Evolutionary conservation across 2,329 filamentous ascomycete genomes (phyloP).

Genomic region (Fusarium tjaetaba): DNA sequence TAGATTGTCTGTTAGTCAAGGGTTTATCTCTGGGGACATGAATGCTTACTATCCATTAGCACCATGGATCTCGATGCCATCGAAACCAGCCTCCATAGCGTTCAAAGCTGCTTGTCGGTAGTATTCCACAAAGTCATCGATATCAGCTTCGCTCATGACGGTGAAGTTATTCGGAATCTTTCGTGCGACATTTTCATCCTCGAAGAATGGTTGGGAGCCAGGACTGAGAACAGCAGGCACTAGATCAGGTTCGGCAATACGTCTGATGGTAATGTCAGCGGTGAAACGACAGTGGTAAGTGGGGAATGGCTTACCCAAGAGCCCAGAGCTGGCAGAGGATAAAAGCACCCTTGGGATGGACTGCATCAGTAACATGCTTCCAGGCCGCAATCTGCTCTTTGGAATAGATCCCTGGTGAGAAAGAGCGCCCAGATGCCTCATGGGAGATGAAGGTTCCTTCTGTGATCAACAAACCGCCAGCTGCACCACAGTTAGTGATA

Average conservation of each 20-base stretch:
- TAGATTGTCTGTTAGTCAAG: not conserved
- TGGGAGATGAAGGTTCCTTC: conserved; percentile 57
- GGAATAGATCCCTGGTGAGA: conserved; percentile 58
- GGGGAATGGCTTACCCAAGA: conserved; percentile 57
- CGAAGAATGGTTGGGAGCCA: conserved; percentile 8
- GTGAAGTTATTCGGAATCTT: conserved; percentile 44
- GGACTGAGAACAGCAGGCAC: conserved; percentile 25
- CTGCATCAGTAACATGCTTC: conserved; percentile 68
- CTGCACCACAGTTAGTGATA: too few species aligned
- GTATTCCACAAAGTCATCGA: conserved; percentile 67
- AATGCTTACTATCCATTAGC: conserved; percentile 66
- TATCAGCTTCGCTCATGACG: conserved; percentile 70
- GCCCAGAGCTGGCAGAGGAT: conserved; percentile 73
- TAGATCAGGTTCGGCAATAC: conserved; percentile 25
- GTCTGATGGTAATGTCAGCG: not conserved
- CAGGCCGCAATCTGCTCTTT: conserved; percentile 67
- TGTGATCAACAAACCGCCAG: conserved; percentile 55
- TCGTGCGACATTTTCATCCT: not conserved
- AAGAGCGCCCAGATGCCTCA: conserved; percentile 43
- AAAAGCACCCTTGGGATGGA: conserved; percentile 69
- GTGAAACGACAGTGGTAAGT: not conserved
- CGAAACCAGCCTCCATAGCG: conserved; percentile 70
- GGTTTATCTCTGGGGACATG: fast-evolving
- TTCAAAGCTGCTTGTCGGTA: conserved; percentile 65
- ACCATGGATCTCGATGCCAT: conserved; percentile 66